A percentile compares a stretch with the other conserved stretches of the same genome.
Conservation (phyloP, 2,329 filamentous ascomycete genomes). For the Neofusicoccum kwambonambiense region DNA sequence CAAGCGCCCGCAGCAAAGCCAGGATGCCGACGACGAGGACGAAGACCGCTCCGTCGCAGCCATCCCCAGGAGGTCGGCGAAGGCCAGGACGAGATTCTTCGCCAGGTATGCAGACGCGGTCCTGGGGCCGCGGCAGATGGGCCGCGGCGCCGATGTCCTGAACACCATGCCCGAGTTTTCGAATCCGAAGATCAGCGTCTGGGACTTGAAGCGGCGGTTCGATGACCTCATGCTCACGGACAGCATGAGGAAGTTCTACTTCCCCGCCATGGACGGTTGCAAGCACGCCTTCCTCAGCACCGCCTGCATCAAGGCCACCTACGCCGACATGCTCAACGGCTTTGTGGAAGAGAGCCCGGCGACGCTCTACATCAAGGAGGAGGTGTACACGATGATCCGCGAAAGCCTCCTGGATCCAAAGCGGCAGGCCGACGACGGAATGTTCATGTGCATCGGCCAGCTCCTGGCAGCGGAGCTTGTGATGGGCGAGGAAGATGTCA, state of each 20-base stretch:
- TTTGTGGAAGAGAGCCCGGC: slow-evolving; percentile 14
- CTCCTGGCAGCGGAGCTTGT: slow-evolving; percentile 9
- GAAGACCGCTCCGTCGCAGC: background rate
- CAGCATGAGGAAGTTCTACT: slow-evolving; percentile 2
- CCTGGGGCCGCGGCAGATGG: background rate
- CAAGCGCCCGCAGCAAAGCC: background rate
- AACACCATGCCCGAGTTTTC: slow-evolving; percentile 12
- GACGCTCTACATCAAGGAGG: slow-evolving; percentile 17
- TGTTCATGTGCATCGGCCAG: slow-evolving; percentile 15
- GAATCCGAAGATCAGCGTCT: slow-evolving; percentile 17
- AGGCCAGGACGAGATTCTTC: slow-evolving; percentile 5
- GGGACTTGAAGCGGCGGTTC: slow-evolving; percentile 18
- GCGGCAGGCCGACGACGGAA: background rate
- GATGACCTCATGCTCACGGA: slow-evolving; percentile 9
- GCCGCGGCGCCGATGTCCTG: slow-evolving; percentile 8
- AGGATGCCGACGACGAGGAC: background rate
- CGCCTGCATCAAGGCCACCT: slow-evolving; percentile 15
- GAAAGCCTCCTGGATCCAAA: background rate
- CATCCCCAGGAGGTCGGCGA: background rate
- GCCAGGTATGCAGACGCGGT: slow-evolving; percentile 12
- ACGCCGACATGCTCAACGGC: slow-evolving; percentile 13
- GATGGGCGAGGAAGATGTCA: slow-evolving; percentile 12
- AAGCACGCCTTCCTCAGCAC: slow-evolving; percentile 15
- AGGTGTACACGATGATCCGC: slow-evolving; percentile 9
- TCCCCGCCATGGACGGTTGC: slow-evolving; percentile 17